phyloP scores from a whole-genome alignment of 306 rosid genomes.

The Glycine latifolia region DNA sequence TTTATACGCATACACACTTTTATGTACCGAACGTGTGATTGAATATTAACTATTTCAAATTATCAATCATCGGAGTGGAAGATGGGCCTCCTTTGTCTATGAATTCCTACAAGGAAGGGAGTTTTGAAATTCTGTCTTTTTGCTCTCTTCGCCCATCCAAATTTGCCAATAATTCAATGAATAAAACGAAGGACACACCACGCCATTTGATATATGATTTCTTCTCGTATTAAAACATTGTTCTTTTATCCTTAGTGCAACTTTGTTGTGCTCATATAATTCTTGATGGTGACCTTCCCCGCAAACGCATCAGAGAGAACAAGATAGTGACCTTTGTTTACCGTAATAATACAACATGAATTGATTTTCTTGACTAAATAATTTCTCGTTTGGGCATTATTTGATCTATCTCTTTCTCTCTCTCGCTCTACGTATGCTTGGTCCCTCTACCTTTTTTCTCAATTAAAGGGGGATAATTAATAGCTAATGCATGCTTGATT shows the following conservation, averaged over 20 bases:
- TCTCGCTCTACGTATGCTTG: constrained; percentile 21
- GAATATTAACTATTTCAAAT: constrained; percentile 28
- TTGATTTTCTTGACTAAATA: constrained; percentile 37
- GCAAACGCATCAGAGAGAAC: constrained; percentile 31
- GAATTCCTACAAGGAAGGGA: constrained; percentile 5
- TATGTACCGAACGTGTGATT: constrained; percentile 15
- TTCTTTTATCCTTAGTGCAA: constrained; percentile 50
- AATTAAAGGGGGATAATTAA: constrained; percentile 36
- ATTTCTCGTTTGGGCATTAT: constrained; percentile 60
- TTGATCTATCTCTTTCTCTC: constrained; percentile 33
- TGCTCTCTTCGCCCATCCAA: constrained; percentile 4
- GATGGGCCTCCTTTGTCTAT: constrained; percentile 36
- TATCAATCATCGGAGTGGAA: constrained; percentile 26
- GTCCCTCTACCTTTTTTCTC: constrained; percentile 50
- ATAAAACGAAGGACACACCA: constrained; percentile 11
- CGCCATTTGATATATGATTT: constrained; percentile 42
- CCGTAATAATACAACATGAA: constrained; percentile 35
- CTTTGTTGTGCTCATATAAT: constrained; percentile 44
- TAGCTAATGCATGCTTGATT: constrained; percentile 44
- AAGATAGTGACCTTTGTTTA: constrained; percentile 35
- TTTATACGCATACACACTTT: constrained; percentile 38
- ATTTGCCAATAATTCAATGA: constrained; percentile 49
- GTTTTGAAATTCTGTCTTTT: constrained; percentile 47
- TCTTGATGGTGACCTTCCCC: constrained; percentile 48
- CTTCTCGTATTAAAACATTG: constrained; percentile 45